A percentile compares a stretch with the other conserved stretches of the same genome.
phyloP scores from a whole-genome alignment of 768 basidiomycete species.

The Termitomyces sp. region DNA sequence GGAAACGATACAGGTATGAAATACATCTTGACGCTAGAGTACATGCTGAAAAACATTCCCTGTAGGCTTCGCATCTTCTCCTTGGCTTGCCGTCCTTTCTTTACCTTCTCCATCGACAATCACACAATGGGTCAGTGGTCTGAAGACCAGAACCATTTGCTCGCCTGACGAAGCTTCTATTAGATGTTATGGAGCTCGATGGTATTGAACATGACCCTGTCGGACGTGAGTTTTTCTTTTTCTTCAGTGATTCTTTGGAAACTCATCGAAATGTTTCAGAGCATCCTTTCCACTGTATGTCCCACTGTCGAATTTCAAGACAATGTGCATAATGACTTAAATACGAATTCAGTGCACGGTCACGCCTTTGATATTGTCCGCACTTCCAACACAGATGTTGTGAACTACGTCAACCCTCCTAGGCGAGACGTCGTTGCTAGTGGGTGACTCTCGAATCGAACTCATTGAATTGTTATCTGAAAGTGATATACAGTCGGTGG shows the following conservation, averaged over 20 bases:
- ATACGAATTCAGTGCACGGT: slow-evolving; percentile 21
- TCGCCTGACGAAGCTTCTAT: not conserved
- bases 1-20: slow-evolving; percentile 38
- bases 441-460: not conserved
- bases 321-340: not conserved
- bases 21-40: not conserved
- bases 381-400: slow-evolving; percentile 17
- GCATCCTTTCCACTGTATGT: slow-evolving; percentile 29
- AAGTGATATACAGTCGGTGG: slow-evolving; percentile 21
- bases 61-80: slow-evolving; percentile 38
- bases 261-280: not conserved
- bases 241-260: not conserved
- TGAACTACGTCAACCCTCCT: slow-evolving; percentile 14
- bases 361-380: slow-evolving; percentile 27
- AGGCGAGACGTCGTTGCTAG: not conserved
- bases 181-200: slow-evolving; percentile 31
- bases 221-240: slow-evolving; percentile 16
- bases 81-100: slow-evolving; percentile 41
- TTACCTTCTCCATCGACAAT: slow-evolving; percentile 32
- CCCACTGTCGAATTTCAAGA: not conserved
- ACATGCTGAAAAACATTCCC: not conserved
- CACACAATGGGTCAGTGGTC: slow-evolving; percentile 23
- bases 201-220: slow-evolving; percentile 36
- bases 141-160: not conserved
- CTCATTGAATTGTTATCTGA: not conserved